Base-by-base conservation (phyloP, 2,329 filamentous ascomycete species). In the Aciculosporium take region DNA sequence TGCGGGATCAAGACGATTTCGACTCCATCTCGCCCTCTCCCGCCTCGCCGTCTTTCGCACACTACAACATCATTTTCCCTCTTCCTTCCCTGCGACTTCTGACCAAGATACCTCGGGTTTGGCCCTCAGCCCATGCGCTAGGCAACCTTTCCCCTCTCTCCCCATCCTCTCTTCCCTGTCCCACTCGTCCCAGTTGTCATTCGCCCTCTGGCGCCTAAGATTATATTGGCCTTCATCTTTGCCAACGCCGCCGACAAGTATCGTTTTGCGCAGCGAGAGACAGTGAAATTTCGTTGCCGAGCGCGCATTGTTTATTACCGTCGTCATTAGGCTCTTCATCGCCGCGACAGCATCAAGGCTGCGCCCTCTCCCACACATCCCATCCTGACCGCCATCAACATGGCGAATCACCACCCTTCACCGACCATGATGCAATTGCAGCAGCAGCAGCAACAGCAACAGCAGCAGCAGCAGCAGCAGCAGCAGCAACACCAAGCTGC, bases 361-460 rank as follows among this genome's bases (percentile, higher is more conserved):
- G 33, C 23, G 30, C 27, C 18, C 23, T 23, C 24, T 18, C n/a
- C 18, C 25, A 9, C 13, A 13, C 41, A 31, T 29, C 45, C 34
- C n/a, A n/a, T n/a, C n/a, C n/a, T n/a, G n/a, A n/a, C 40, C 40
- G 39, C 35, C 37, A 41, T 51, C 55, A 62, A 48, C 49, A 85
- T 85, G 80, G 79, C 80, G 52, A 82, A 84, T 61, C 81, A 84
- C 53, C 84, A 88, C 56, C 79, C 81, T 32, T 89, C 84, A 53
- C 84, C 84, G 31, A 83, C 83, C 45, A 82, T 84, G 64, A 82
- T 88, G 65, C 72, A 75, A 54, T 69, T 76, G 68, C 41, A 53
- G 44, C 52, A 60, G 45, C 76, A 79, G 55, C 67, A 44, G 10
- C 42, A 36, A 40, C 51, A 60, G 41, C 76, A 78, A 43, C 76